Base-by-base conservation (phyloP, 495 filamentous ascomycete genomes). In the Penicillium parvum region DNA sequence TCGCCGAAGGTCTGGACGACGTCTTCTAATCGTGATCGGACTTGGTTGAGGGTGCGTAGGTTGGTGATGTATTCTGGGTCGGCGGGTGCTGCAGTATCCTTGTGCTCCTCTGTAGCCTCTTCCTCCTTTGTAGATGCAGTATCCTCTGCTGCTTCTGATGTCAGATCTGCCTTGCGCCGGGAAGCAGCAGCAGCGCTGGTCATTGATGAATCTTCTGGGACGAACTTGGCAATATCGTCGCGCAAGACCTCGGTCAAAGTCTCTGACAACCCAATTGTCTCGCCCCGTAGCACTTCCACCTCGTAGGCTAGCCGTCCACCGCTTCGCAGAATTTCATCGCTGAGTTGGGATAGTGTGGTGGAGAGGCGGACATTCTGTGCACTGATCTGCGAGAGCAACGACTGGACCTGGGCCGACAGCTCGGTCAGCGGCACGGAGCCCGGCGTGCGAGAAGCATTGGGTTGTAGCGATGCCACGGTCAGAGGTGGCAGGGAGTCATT, bases 261-360 rank as follows among this genome's bases (percentile, higher is more conserved):
- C 48, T 96, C 90, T 0, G 84, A 82, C 32, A 95, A 63, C 21
- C 81, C 76, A 12, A 87, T 71, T 0, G 88, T 81, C 57, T 97
- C 92, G 38, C 90, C 90, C 5, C 90, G 82, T 7, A 98, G 65
- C 6, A 97, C 77, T 58, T 98, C 92, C 7, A 98, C 91, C 55
- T 96, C 88, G 64, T 98, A 98, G 18, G 90, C 87, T 15, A 98
- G 72, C 7, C 94, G 78, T 45, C 85, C 82, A 16, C 88, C 85
- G 49, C 86, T 83, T 33, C 92, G 80, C 14, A 98, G 72, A 45
- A 98, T 96, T 50, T 97, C 92, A 57, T 97, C 91, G 10, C 91
- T 96, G 42, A 97, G 72, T 43, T 85, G 82, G 21, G 88, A 95
- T 17, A 98, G 76, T 22, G 77, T 85, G 29, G 72, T 83, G n/a